Conservation (phyloP, 345 rosid species). For the Eucalyptus paniculata region DNA sequence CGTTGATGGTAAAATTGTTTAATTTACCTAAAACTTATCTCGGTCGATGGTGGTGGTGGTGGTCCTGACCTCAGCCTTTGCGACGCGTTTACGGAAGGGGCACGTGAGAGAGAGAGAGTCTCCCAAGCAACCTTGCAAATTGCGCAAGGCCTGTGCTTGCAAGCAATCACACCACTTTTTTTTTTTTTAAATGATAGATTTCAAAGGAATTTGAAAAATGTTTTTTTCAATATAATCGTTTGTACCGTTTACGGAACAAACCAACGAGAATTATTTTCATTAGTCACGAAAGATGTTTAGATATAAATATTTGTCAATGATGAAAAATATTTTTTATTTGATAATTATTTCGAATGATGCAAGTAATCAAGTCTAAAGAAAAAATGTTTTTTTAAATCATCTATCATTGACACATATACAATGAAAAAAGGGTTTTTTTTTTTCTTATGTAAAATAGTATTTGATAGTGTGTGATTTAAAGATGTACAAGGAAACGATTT, state of each 20-base stretch:
- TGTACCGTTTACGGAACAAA: accelerated
- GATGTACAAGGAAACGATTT: accelerated
- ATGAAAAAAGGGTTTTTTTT: too few relatives aligned
- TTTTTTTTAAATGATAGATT: too few relatives aligned
- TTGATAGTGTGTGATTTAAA: accelerated
- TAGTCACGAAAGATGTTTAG: too few relatives aligned
- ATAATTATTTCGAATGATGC: too few relatives aligned
- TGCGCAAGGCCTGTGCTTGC: too few relatives aligned
- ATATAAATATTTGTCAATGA: too few relatives aligned
- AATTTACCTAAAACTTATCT: too few relatives aligned
- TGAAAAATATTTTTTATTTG: accelerated
- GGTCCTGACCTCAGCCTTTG: background rate
- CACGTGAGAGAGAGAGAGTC: background rate
- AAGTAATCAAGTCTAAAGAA: accelerated
- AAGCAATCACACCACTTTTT: background rate
- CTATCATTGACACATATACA: accelerated
- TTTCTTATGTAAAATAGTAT: too few relatives aligned
- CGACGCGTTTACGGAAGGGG: background rate
- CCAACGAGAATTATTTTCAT: background rate
- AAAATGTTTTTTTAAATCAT: accelerated
- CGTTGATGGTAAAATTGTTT: too few relatives aligned
- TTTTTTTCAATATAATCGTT: accelerated
- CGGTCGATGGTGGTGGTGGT: background rate
- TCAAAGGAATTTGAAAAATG: accelerated
- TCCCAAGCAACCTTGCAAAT: background rate